Percentiles rank a stretch among this genome's conserved stretches.
Evolutionary conservation across 805 yeast genomes (phyloP).

Genomic region (Starmerella kuoi): DNA sequence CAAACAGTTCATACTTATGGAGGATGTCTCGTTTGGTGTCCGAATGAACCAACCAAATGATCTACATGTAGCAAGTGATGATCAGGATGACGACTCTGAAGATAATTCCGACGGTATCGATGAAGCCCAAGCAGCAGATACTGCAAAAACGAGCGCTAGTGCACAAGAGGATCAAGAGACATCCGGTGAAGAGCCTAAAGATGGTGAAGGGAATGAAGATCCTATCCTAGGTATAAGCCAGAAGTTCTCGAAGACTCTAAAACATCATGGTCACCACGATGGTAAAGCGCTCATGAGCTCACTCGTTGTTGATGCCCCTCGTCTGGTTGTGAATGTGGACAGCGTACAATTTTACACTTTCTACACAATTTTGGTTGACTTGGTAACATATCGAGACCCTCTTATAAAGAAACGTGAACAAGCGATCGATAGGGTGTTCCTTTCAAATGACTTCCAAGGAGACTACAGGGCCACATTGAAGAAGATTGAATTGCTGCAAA

Average conservation of each 20-base stretch:
- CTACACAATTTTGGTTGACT: constrained; percentile 47
- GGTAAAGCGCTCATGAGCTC: constrained; percentile 9
- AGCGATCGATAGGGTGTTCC: constrained; percentile 49
- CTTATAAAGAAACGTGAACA: constrained; percentile 44
- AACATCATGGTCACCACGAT: constrained; percentile 8
- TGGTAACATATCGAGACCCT: constrained; percentile 67
- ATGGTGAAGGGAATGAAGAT: background rate
- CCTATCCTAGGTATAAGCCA: background rate
- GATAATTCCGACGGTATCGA: background rate
- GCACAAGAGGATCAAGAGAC: background rate
- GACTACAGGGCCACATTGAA: constrained; percentile 41
- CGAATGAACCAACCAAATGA: constrained; percentile 45
- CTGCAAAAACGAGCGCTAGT: background rate
- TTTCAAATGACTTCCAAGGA: constrained; percentile 53
- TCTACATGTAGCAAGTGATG: constrained; percentile 30
- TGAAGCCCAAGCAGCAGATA: background rate
- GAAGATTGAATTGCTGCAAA: constrained; percentile 40
- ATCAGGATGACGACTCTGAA: constrained; percentile 6
- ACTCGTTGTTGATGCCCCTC: constrained; percentile 48
- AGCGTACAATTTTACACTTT: constrained; percentile 61
- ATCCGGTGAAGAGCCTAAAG: background rate
- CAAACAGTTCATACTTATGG: constrained; percentile 42
- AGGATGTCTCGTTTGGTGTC: constrained; percentile 50
- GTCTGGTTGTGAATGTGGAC: constrained; percentile 53
- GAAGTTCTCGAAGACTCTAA: constrained; percentile 1